Evolutionary conservation across 306 rosid genomes (phyloP).

Genomic region (Gastrolobium villosum): DNA sequence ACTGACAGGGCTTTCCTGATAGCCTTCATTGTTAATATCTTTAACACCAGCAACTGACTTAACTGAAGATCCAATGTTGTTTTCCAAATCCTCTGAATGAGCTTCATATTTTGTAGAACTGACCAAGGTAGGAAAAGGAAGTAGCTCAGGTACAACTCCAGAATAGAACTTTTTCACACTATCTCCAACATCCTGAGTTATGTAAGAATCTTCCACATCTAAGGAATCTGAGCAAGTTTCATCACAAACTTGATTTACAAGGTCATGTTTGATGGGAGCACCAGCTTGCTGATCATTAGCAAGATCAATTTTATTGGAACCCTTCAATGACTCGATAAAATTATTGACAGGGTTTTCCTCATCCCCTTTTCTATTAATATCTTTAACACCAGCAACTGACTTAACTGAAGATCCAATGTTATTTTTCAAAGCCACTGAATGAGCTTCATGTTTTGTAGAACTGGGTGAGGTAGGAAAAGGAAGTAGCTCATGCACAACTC

Average conservation of each 20-base stretch:
- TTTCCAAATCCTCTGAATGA: constrained; percentile 44
- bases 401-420: constrained; percentile 41
- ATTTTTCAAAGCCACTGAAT: constrained; percentile 44
- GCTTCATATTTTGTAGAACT: constrained; percentile 54
- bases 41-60: background rate
- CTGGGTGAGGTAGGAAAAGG: constrained; percentile 51
- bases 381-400: constrained; percentile 33
- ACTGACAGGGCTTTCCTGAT: constrained; percentile 51
- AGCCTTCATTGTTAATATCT: background rate
- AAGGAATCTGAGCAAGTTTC: constrained; percentile 15
- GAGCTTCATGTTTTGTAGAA: constrained; percentile 54
- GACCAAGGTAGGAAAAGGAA: constrained; percentile 52
- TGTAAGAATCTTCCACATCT: constrained; percentile 35
- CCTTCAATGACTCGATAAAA: constrained; percentile 39
- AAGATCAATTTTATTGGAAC: constrained; percentile 48
- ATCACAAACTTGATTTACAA: constrained; percentile 27
- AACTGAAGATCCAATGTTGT: constrained; percentile 40
- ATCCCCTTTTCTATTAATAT: constrained; percentile 29
- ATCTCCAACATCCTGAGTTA: constrained; percentile 67
- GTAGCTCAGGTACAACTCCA: constrained; percentile 69
- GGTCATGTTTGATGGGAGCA: constrained; percentile 28
- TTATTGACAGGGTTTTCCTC: constrained; percentile 52
- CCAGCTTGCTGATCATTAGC: constrained; percentile 45
- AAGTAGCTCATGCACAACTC: constrained; percentile 66
- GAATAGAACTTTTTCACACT: constrained; percentile 76